These are phyloP conservation scores for Nannochloropsis salina DNA, from an alignment of 108 stramenopile species.

Conservation along the genomic window DNA sequence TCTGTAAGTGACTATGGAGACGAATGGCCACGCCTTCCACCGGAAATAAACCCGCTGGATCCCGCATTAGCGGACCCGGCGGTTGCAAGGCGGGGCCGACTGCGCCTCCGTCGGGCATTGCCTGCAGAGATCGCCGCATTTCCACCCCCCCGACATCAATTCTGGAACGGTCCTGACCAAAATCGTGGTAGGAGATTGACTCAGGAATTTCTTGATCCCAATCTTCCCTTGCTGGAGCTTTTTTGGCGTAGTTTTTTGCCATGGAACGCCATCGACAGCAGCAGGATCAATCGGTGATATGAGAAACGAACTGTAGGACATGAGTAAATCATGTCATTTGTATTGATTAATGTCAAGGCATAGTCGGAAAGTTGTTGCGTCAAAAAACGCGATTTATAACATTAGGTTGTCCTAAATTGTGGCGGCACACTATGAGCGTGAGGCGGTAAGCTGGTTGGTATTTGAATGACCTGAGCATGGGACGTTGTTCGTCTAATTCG, in stretches of 20 bases:
- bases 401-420: no score
- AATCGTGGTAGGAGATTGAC: not conserved
- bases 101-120: not conserved
- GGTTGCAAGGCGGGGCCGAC: slow-evolving; percentile 14
- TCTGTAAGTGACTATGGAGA: not conserved
- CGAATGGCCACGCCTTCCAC: not conserved
- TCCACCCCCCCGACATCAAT: not conserved
- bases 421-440: no score
- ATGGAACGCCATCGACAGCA: slow-evolving; percentile 39
- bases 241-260: slow-evolving; percentile 47
- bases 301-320: no score
- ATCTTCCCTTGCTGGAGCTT: slow-evolving; percentile 35
- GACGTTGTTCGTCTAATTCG: no score
- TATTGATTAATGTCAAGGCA: no score
- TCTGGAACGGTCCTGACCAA: not conserved
- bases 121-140: not conserved
- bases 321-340: no score
- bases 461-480: no score
- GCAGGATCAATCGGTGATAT: not conserved
- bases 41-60: not conserved
- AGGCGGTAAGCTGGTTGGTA: no score
- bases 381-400: no score
- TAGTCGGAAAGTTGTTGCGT: no score
- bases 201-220: slow-evolving; percentile 24
- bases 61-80: slow-evolving; percentile 8